Percentiles rank a stretch among this genome's conserved stretches.
phyloP scores from a whole-genome alignment of 495 filamentous ascomycete genomes.

The Trichocladium uniseriatum region DNA sequence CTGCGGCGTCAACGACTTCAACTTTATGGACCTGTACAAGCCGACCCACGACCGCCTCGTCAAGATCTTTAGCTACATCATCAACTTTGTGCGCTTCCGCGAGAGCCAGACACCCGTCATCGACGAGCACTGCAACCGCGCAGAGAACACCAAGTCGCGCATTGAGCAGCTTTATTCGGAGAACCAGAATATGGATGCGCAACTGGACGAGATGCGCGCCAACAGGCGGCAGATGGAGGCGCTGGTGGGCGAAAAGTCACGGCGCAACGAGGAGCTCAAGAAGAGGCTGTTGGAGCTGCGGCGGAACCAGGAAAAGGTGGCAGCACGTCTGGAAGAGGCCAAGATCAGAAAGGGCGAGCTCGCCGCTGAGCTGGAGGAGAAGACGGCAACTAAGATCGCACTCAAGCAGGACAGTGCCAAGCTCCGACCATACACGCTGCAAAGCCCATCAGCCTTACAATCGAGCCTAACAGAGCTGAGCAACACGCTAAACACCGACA shows the following conservation, averaged over 20 bases:
- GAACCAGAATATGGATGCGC: slow-evolving; percentile 76
- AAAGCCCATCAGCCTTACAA: slow-evolving; percentile 75
- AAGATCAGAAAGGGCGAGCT: slow-evolving; percentile 63
- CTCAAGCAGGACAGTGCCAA: slow-evolving; percentile 74
- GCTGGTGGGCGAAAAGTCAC: slow-evolving; percentile 69
- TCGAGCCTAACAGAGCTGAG: slow-evolving; percentile 71
- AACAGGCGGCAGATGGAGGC: slow-evolving; percentile 68
- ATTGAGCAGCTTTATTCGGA: slow-evolving; percentile 80
- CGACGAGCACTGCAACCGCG: slow-evolving; percentile 83
- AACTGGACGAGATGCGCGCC: slow-evolving; percentile 69
- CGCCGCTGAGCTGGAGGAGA: slow-evolving; percentile 67
- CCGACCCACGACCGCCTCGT: slow-evolving; percentile 80
- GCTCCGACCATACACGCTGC: slow-evolving; percentile 80
- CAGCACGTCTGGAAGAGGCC: slow-evolving; percentile 64
- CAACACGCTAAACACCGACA: slow-evolving; percentile 64
- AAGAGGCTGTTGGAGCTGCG: slow-evolving; percentile 65
- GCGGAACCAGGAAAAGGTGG: slow-evolving; percentile 66
- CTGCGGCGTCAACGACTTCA: slow-evolving; percentile 89
- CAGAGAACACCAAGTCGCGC: slow-evolving; percentile 70
- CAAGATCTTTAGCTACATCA: slow-evolving; percentile 89
- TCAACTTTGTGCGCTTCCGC: slow-evolving; percentile 96
- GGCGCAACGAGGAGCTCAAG: slow-evolving; percentile 77
- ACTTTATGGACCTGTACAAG: slow-evolving; percentile 78
- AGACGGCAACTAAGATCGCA: slow-evolving; percentile 51
- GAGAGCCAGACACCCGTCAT: slow-evolving; percentile 79